phyloP scores from a whole-genome alignment of 2,329 filamentous ascomycete genomes.

The Stromatinia cepivora region DNA sequence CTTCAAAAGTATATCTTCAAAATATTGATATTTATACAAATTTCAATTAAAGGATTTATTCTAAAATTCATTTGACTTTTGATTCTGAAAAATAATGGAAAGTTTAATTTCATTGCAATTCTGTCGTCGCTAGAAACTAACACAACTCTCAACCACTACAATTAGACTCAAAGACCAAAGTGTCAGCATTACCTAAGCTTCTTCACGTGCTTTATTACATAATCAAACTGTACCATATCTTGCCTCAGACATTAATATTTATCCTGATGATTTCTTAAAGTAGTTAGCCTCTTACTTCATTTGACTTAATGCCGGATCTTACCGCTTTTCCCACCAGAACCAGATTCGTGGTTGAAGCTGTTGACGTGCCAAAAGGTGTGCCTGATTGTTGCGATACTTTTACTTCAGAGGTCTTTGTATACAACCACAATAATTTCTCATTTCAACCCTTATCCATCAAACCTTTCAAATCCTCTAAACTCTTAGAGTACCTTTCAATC shows the following conservation, averaged over 20 bases:
- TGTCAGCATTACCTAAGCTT: not conserved
- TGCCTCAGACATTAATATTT: not conserved
- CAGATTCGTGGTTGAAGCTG: constrained; percentile 15
- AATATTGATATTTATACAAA: constrained; percentile 7
- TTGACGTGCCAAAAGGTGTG: constrained; percentile 25
- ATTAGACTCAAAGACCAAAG: not conserved
- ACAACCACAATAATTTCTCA: not conserved
- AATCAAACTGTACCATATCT: too few relatives aligned
- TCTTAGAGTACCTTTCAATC: not conserved
- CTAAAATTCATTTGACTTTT: not conserved
- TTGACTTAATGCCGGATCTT: not conserved
- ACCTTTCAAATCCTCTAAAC: not conserved
- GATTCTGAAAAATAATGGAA: not conserved
- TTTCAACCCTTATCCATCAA: constrained; percentile 2
- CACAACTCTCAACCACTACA: too few relatives aligned
- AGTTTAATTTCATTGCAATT: not conserved
- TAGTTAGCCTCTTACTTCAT: not conserved
- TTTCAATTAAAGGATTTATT: not conserved
- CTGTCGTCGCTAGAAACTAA: too few relatives aligned
- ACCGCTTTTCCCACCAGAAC: constrained; percentile 1
- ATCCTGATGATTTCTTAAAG: not conserved
- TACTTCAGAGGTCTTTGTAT: not conserved
- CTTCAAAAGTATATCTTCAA: constrained; percentile 5
- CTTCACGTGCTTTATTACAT: too few relatives aligned
- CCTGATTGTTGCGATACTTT: constrained; percentile 14